phyloP scores from a whole-genome alignment of 352 stramenopile species.

The Pythium dissimile region DNA sequence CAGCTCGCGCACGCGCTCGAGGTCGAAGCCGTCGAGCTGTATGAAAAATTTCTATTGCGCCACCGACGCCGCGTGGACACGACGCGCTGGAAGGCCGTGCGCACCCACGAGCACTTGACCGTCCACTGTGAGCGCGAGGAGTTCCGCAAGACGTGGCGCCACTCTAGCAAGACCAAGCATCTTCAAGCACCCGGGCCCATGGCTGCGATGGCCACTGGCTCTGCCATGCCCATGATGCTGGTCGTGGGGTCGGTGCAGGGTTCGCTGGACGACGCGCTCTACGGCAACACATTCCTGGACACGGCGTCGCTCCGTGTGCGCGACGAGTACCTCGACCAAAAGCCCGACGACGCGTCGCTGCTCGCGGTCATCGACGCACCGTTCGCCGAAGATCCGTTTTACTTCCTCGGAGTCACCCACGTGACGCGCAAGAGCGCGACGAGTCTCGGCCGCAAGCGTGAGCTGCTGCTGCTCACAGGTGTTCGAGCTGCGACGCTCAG shows the following conservation, averaged over 20 bases:
- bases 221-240: not conserved
- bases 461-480: not conserved
- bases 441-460: not conserved
- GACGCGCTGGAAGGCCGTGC: constrained; percentile 37
- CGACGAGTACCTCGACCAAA: not conserved
- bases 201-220: not conserved
- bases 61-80: constrained; percentile 26
- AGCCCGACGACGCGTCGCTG: not conserved
- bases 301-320: not conserved
- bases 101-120: constrained; percentile 30
- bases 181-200: not conserved
- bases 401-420: not conserved
- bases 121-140: constrained; percentile 33
- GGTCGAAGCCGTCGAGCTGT: constrained; percentile 27
- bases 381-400: not conserved
- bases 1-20: not conserved
- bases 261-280: constrained; percentile 1
- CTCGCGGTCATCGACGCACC: not conserved
- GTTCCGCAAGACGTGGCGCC: constrained; percentile 8
- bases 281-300: not conserved
- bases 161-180: constrained; percentile 2
- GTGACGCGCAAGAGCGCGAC: not conserved
- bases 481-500: not conserved
- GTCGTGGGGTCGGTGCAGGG: not conserved
- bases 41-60: constrained; percentile 38